These are phyloP conservation scores for Solanum ossicruentum DNA, from an alignment of 257 asterid species.

Conservation along the genomic window DNA sequence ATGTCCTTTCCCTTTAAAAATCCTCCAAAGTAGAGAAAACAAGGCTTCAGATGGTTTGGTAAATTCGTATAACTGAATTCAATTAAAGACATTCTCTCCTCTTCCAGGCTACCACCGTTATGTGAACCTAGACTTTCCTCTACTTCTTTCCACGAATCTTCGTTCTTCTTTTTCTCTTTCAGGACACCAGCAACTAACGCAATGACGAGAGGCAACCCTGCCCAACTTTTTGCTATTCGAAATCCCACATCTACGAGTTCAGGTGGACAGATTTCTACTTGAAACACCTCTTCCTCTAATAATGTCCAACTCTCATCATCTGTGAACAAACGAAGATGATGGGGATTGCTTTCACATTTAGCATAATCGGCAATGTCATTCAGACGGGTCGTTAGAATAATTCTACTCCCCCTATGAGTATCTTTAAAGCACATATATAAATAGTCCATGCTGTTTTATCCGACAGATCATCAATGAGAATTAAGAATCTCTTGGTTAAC, in stretches of 20 bases:
- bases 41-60: slow-evolving; percentile 1
- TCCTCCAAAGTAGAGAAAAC: slow-evolving; percentile 3
- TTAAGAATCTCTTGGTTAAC: neutral
- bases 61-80: slow-evolving; percentile 3
- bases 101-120: neutral
- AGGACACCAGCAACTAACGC: neutral
- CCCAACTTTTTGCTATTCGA: neutral
- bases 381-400: neutral
- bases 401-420: neutral
- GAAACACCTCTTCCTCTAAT: neutral
- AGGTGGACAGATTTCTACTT: neutral
- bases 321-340: neutral
- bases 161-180: too few species aligned
- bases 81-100: neutral
- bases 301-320: neutral
- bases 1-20: neutral
- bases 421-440: neutral
- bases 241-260: neutral
- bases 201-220: neutral
- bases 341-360: neutral
- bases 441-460: neutral
- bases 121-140: too few species aligned
- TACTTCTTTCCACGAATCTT: too few species aligned
- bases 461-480: neutral
- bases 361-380: neutral